Evolutionary conservation across 2,329 filamentous ascomycete genomes (phyloP), one percentile per base, ranked within the genome.

Genomic region (Cytospora piceicola): DNA sequence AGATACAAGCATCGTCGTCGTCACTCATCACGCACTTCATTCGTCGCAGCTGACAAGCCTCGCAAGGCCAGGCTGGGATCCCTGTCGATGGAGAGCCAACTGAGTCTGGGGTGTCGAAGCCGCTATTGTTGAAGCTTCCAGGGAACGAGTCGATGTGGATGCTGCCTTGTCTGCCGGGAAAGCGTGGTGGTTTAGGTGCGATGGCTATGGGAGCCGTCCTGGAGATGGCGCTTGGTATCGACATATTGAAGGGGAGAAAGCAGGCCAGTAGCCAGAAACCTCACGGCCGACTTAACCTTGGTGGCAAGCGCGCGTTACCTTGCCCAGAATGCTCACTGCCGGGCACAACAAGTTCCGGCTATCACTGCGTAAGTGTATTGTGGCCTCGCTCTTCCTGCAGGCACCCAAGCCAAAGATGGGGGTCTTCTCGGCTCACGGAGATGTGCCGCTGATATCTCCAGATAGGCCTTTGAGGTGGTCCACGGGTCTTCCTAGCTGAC

Each of bases 11-110:
- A 49, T 83, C 83, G 70, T 90, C 90, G 75, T 94, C 91, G 74
- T 93, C 89, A 70, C 79, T 80, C 75, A 91, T 85, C 69, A 93
- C 88, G 79, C 92, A 95, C 78, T 89, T 89, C 73, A 87, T 87
- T 76, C 91, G 90, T 70, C 90, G 86, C 76, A 85, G 84, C 69
- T 89, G 84, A 77, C 92, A 95, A 67, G 90, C 87, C 79, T 93
- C 90, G 77, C 90, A 93, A 49, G 88, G 85, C 64, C 84, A 80
- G 78, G 66, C 77, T 74, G 68, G 76, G 75, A 75, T 72, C 74
- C 74, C 78, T 76, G 76, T 80, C 73, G 76, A 72, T 60, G 76
- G 73, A 62, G 76, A 76, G 1, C 66, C 66, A 63, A 78, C 73
- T 29, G 81, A 82, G 64, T 85, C 85, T 53, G 81, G 79, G 22